Evolutionary conservation across 2,329 filamentous ascomycete species (phyloP).

Genomic region (Cryphonectria nitschkei): DNA sequence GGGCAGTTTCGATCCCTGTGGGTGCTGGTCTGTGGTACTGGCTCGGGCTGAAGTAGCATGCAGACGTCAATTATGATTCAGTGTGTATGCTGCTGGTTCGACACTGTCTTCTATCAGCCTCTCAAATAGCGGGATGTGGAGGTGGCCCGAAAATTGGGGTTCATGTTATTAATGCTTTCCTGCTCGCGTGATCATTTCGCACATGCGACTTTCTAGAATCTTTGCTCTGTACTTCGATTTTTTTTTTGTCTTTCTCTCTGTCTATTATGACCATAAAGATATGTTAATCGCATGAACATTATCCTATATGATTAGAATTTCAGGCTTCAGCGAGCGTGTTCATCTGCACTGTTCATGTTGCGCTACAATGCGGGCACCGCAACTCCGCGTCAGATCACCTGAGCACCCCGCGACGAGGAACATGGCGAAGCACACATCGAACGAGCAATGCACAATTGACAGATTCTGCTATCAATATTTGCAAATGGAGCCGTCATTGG

Average conservation of each 20-base stretch:
- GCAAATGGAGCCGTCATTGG: conserved; percentile 69
- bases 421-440: not conserved
- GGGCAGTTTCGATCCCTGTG: not conserved
- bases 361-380: not conserved
- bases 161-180: not conserved
- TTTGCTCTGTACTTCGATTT: not conserved
- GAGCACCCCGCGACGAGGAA: not conserved
- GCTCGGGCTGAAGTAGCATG: not conserved
- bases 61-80: not conserved
- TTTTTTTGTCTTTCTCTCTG: not conserved
- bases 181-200: not conserved
- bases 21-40: not conserved
- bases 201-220: not conserved
- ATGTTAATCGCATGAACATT: no score
- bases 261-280: not conserved
- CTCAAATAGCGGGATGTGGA: not conserved
- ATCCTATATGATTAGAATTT: not conserved
- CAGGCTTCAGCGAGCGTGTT: not conserved
- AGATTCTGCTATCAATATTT: conserved; percentile 77
- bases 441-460: conserved; percentile 24
- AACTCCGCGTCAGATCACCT: not conserved
- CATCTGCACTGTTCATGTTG: not conserved
- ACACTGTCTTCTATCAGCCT: not conserved
- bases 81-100: not conserved
- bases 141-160: conserved; percentile 7